A percentile compares a stretch with the other conserved stretches of the same genome.
Conservation (phyloP, 228 moss, liverwort and hornwort genomes). For the Sphagnum fallax region DNA sequence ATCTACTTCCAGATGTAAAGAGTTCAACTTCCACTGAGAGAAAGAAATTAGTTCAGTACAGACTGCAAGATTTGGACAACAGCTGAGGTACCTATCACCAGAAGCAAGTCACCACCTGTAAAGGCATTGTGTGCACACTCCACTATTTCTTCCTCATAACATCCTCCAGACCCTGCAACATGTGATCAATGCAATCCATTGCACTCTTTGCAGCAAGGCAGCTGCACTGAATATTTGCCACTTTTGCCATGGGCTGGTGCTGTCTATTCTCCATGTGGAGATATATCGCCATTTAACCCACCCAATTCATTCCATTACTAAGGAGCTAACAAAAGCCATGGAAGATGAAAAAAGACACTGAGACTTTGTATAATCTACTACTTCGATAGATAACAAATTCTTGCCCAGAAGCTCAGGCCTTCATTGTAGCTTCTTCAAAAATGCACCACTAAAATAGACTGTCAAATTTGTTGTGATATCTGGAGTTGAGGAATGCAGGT, state of each 20-base stretch:
- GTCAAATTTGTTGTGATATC: too few species aligned
- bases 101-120: constrained; percentile 58
- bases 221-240: constrained; percentile 59
- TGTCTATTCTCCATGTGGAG: constrained; percentile 30
- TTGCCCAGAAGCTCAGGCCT: too few species aligned
- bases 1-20: too few species aligned
- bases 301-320: not conserved
- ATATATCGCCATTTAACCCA: not conserved
- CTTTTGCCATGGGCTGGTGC: constrained; percentile 40
- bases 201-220: constrained; percentile 73
- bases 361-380: too few species aligned
- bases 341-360: too few species aligned
- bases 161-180: constrained; percentile 92
- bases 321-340: not conserved
- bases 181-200: constrained; percentile 77
- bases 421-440: not conserved
- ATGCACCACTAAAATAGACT: not conserved
- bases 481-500: too few species aligned
- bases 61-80: constrained; percentile 36
- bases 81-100: constrained; percentile 86
- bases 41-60: too few species aligned
- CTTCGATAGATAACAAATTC: too few species aligned
- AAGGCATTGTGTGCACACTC: constrained; percentile 53
- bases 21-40: too few species aligned
- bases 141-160: constrained; percentile 32